Evolutionary conservation across 805 yeast genomes (phyloP), one percentile per base, ranked within the genome.

Genomic region (Saccharomyces cerevisiae): DNA sequence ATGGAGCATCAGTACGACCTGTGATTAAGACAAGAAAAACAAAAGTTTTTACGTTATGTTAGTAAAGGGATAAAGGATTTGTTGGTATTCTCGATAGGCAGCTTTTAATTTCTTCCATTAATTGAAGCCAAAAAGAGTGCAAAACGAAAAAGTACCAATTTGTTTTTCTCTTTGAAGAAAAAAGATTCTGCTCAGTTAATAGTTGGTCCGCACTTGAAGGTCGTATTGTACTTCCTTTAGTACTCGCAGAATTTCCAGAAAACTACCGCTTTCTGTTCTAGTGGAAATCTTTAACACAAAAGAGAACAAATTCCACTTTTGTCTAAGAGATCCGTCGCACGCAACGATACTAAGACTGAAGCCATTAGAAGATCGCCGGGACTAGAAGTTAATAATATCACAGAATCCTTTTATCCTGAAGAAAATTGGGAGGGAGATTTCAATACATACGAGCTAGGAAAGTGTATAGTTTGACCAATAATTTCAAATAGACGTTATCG

Each of bases 1-100:
- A 94, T 74, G 91, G 84, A 79, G 96, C 89, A 77, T 91, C 97
- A 72, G 98, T 92, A 82, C 99, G 97, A 83, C 96, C 96, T 80
- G 67, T 55, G 59, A 36, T 49, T 53, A 54, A 56, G 60, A 54
- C 58, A 48, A 55, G 41, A 43, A 53, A 36, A 36, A 17, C 22
- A 17, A 36, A 21, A 36, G 43, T 36, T 36, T 36, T 36, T 8
- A 17, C 4, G 21, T 49, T 30, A 29, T 59, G 81, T 77, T 73
- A 73, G 74, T 71, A 71, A 48, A 52, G 32, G 32, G 49, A 36
- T 10, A 36, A 36, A 36, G 43, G 43, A 36, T 36, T 8, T 21
- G 9, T 17, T 36, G 43, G 6, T 17, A 9, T 24, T 36, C 13
- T 36, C 43, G 43, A 36, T 8, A 10, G 1, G 22, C 43, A 17